A percentile compares a stretch with the other conserved stretches of the same genome.
phyloP scores from a whole-genome alignment of 768 basidiomycete genomes.

The Lyophyllum decastes region DNA sequence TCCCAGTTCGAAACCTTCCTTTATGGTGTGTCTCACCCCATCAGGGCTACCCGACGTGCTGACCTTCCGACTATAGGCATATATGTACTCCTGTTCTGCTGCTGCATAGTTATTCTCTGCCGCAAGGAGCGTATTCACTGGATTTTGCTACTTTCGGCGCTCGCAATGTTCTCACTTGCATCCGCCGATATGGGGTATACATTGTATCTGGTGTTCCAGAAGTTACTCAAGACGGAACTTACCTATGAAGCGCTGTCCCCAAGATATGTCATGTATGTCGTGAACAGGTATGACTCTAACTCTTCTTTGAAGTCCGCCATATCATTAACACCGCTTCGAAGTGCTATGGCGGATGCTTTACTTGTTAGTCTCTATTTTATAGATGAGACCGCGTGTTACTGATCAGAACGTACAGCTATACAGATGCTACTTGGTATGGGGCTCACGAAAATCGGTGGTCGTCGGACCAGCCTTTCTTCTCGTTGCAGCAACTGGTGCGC shows the following conservation, averaged over 20 bases:
- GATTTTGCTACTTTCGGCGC: constrained; percentile 4
- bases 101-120: constrained; percentile 6
- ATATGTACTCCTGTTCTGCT: constrained; percentile 10
- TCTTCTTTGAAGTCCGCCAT: neutral
- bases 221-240: constrained; percentile 6
- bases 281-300: constrained; percentile 13
- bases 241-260: constrained; percentile 16
- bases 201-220: constrained; percentile 10
- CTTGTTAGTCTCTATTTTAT: constrained; percentile 8
- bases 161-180: constrained; percentile 15
- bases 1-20: constrained; percentile 19
- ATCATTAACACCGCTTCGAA: neutral
- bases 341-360: constrained; percentile 16
- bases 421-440: constrained; percentile 21
- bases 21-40: constrained; percentile 10
- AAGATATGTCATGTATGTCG: constrained; percentile 18
- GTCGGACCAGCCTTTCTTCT: constrained; percentile 15
- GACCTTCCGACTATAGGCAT: constrained; percentile 14
- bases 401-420: constrained; percentile 9
- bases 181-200: constrained; percentile 18
- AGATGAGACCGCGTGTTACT: neutral
- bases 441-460: constrained; percentile 8
- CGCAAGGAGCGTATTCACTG: constrained; percentile 1
- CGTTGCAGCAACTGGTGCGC: constrained; percentile 14
- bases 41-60: too few relatives aligned